phyloP scores from a whole-genome alignment of 495 filamentous ascomycete species.

The Trichoderma virens region DNA sequence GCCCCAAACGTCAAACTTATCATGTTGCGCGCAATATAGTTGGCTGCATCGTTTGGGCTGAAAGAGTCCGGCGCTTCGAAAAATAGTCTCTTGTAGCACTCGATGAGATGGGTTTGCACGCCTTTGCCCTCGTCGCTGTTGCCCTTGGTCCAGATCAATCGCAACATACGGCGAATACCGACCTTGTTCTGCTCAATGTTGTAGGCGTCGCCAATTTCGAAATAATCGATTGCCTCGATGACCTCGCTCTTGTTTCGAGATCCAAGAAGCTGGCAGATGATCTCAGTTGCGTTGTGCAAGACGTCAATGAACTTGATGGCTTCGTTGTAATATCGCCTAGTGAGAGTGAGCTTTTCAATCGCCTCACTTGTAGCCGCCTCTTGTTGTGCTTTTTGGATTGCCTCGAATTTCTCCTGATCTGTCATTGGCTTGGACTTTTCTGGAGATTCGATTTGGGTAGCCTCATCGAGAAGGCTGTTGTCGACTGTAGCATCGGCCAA shows the following conservation, averaged over 20 bases:
- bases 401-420: slow-evolving; percentile 47
- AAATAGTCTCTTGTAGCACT: slow-evolving; percentile 92
- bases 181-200: slow-evolving; percentile 84
- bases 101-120: slow-evolving; percentile 92
- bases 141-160: slow-evolving; percentile 97
- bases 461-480: slow-evolving; percentile 75
- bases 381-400: slow-evolving; percentile 62
- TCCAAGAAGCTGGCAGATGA: slow-evolving; percentile 77
- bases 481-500: slow-evolving; percentile 60
- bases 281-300: slow-evolving; percentile 69
- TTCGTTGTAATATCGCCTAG: slow-evolving; percentile 81
- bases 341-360: slow-evolving; percentile 77
- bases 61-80: slow-evolving; percentile 89
- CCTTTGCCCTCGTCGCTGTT: slow-evolving; percentile 99
- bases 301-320: slow-evolving; percentile 92
- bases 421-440: slow-evolving; percentile 49
- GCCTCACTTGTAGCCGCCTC: slow-evolving; percentile 62
- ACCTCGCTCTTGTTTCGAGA: slow-evolving; percentile 96
- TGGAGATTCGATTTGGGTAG: slow-evolving; percentile 67
- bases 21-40: slow-evolving; percentile 97
- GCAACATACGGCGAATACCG: slow-evolving; percentile 89
- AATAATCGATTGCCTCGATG: slow-evolving; percentile 98
- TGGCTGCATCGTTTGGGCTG: slow-evolving; percentile 81
- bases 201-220: slow-evolving; percentile 89
- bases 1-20: slow-evolving; percentile 95